phyloP scores from a whole-genome alignment of 176 grass and related monocot species.

The Aegilops tauschii region DNA sequence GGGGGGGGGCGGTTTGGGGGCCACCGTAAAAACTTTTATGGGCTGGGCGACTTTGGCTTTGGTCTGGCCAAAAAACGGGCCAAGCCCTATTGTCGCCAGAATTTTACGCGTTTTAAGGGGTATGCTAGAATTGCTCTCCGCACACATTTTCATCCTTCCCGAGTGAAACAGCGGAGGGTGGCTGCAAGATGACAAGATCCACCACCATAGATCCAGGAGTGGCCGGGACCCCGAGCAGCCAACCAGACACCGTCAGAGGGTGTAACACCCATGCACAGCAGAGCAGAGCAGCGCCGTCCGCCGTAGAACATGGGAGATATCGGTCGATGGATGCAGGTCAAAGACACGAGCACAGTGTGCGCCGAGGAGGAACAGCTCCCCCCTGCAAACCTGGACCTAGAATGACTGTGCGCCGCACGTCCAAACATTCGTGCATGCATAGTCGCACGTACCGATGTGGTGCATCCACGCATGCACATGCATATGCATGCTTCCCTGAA shows the following conservation, averaged over 20 bases:
- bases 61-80: no score
- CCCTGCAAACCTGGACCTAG: background rate
- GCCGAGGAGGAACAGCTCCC: constrained; percentile 22
- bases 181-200: background rate
- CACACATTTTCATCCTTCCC: background rate
- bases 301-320: background rate
- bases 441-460: background rate
- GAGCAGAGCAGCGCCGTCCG: no score
- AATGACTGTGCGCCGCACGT: constrained; percentile 4
- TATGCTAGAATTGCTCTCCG: no score
- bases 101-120: no score
- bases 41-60: no score
- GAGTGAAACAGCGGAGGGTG: background rate
- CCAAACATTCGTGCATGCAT: constrained; percentile 8
- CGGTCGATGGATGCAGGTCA: constrained; percentile 13
- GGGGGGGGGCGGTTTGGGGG: no score
- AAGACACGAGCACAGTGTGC: background rate
- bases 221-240: background rate
- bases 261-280: constrained; percentile 3
- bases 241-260: constrained; percentile 4
- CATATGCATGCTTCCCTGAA: constrained; percentile 13
- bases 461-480: background rate
- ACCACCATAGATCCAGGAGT: background rate
- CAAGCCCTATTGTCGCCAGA: no score
- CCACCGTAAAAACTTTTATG: no score